Evolutionary conservation across 805 yeast species (phyloP).

Genomic region (Candida loeiensis): DNA sequence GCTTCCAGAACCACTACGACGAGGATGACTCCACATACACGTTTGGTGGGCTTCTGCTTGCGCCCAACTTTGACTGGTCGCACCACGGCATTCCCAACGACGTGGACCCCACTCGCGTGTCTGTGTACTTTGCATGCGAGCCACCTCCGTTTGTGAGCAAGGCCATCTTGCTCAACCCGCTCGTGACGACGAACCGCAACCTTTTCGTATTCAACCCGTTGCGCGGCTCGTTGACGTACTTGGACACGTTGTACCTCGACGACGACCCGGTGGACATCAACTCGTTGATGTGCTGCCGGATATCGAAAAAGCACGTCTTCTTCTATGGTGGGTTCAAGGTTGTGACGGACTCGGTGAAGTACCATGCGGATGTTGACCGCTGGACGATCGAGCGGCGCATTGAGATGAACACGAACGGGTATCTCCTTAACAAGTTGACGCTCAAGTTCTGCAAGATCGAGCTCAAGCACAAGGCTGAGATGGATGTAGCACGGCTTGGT

Average conservation of each 20-base stretch:
- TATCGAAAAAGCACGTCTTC: conserved; percentile 56
- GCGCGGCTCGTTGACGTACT: conserved; percentile 29
- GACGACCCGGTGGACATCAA: conserved; percentile 52
- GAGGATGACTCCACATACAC: conserved; percentile 27
- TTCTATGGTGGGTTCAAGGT: conserved; percentile 68
- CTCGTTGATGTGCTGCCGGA: conserved; percentile 44
- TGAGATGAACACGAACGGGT: conserved; percentile 50
- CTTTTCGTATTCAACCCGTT: conserved; percentile 28
- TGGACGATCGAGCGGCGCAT: conserved; percentile 44
- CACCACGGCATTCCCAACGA: conserved; percentile 31
- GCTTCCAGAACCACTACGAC: conserved; percentile 33
- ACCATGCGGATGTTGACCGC: conserved; percentile 21
- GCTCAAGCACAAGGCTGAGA: conserved; percentile 18
- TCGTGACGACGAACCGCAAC: conserved; percentile 37
- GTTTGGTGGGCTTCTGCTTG: conserved; percentile 36
- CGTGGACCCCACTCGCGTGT: conserved; percentile 27
- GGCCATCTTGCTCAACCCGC: conserved; percentile 36
- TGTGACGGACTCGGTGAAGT: conserved; percentile 19
- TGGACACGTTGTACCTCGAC: conserved; percentile 27
- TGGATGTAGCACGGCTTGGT: conserved; percentile 30
- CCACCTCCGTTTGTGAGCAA: conserved; percentile 39
- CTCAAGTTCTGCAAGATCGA: conserved; percentile 46
- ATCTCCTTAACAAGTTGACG: conserved; percentile 53
- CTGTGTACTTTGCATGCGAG: conserved; percentile 36
- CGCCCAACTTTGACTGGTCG: conserved; percentile 17